Conservation (phyloP, 805 yeast genomes). For the Candida lessepsii region DNA sequence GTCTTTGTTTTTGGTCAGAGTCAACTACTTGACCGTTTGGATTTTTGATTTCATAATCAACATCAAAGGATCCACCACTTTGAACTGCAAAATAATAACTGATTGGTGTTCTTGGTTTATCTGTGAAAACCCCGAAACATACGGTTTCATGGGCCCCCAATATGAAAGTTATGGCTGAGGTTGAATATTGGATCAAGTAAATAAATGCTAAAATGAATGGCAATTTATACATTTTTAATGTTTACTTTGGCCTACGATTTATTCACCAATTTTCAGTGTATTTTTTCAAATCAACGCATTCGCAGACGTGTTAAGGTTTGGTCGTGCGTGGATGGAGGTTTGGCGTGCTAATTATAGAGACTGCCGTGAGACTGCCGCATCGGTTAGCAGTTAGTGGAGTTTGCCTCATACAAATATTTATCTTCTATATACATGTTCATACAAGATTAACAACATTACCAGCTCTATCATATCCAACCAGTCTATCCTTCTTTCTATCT, state of each 20-base stretch:
- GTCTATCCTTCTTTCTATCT: conserved; percentile 84
- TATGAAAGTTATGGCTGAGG: conserved; percentile 67
- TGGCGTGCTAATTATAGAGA: neutral
- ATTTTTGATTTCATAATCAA: conserved; percentile 62
- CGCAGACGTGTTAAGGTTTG: conserved; percentile 4
- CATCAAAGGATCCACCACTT: conserved; percentile 76
- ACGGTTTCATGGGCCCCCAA: conserved; percentile 72
- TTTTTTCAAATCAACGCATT: conserved; percentile 4
- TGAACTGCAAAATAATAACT: conserved; percentile 84
- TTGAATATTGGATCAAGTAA: conserved; percentile 26
- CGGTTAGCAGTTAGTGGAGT: too few species aligned
- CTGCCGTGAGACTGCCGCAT: too few species aligned
- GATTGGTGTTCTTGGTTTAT: conserved; percentile 55
- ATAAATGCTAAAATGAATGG: conserved; percentile 1
- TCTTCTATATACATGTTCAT: neutral
- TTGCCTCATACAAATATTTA: too few species aligned
- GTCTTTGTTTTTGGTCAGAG: conserved; percentile 61
- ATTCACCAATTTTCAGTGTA: neutral
- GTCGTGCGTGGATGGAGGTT: conserved; percentile 3
- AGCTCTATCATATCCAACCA: conserved; percentile 62
- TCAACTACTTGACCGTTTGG: conserved; percentile 58
- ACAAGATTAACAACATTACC: conserved; percentile 53
- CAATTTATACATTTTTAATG: conserved; percentile 1
- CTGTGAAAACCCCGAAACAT: conserved; percentile 72
- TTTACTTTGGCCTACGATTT: neutral